A percentile compares a stretch with the other conserved stretches of the same genome.
Evolutionary conservation across 2,329 filamentous ascomycete genomes (phyloP).

Genomic region (Penicillium sp.): DNA sequence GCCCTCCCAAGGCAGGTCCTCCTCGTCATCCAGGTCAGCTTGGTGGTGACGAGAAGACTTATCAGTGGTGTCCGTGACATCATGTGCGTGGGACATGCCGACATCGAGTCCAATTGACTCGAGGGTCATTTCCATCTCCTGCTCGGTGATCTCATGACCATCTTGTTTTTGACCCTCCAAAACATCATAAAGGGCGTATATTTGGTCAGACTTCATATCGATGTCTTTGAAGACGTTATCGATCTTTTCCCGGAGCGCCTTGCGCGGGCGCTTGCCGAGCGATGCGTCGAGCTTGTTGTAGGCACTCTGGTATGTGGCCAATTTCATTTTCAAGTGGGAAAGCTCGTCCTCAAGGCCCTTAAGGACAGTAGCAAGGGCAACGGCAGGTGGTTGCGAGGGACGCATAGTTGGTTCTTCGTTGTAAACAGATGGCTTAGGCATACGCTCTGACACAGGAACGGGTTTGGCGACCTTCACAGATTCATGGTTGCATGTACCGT

Average conservation of each 20-base stretch:
- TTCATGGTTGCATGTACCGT: conserved; percentile 37
- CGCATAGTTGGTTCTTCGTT: conserved; percentile 61
- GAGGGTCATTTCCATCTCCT: conserved; percentile 65
- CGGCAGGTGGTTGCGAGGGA: conserved; percentile 64
- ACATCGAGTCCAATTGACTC: conserved; percentile 44
- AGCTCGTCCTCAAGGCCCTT: conserved; percentile 80
- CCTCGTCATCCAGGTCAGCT: conserved; percentile 33
- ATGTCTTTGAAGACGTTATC: conserved; percentile 61
- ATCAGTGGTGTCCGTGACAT: conserved; percentile 33
- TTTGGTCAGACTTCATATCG: conserved; percentile 72
- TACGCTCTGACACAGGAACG: conserved; percentile 52
- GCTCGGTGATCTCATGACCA: conserved; percentile 62
- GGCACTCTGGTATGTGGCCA: conserved; percentile 59
- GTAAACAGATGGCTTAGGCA: conserved; percentile 43
- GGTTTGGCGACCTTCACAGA: conserved; percentile 50
- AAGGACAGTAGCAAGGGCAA: conserved; percentile 77
- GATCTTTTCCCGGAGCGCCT: conserved; percentile 61
- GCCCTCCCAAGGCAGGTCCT: conserved; percentile 46
- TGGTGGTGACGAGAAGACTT: conserved; percentile 27
- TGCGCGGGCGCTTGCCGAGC: conserved; percentile 63
- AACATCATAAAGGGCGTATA: conserved; percentile 81
- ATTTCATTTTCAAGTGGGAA: conserved; percentile 68
- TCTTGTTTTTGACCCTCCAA: conserved; percentile 73
- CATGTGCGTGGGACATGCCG: conserved; percentile 8
- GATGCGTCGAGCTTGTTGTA: conserved; percentile 68